Evolutionary conservation across 495 filamentous ascomycete species (phyloP), one percentile per base, ranked within the genome.

Genomic region (Arthonia radiata): DNA sequence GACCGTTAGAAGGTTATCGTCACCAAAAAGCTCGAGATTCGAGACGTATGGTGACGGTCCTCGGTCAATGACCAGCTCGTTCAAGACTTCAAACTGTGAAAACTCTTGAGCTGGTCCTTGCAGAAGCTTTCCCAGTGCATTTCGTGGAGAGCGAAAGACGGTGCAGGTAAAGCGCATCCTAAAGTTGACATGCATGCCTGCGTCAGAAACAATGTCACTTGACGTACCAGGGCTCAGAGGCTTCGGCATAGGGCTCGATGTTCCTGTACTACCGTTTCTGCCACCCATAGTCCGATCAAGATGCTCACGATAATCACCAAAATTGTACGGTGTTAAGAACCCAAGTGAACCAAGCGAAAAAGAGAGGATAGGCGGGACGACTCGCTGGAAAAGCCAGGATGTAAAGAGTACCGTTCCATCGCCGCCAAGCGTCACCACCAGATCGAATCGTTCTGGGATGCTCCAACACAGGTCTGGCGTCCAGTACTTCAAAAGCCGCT

Each of bases 161-260:
- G 81, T 91, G 49, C 83, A 91, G 18, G 83, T 93, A 50, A 97
- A 97, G 30, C 86, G 74, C 79, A 94, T 83, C 35, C 86, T 79
- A 38, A 97, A 54, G 42, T 86, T 91, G 28, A 94, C 79, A 19
- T 79, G 67, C 74, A 97, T 90, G 4, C 89, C 86, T 0, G 71
- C 65, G 28, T 83, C 77, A 11, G 19, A 22, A 11, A 22, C 19
- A 11, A 22, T 6, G 19, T 22, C 19, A n/a, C n/a, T n/a, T n/a
- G n/a, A n/a, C n/a, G n/a, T n/a, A n/a, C n/a, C n/a, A 11, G 19
- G 19, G 19, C 19, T 22, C 11, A 11, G n/a, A n/a, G n/a, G n/a
- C n/a, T n/a, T n/a, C n/a, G 19, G 19, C 19, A 6, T 7, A 7
- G 19, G 19, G 11, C 7, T 22, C 19, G 19, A 22, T 22, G 19